Evolutionary conservation across 2,329 filamentous ascomycete genomes (phyloP).

Genomic region (Xylariaceae sp.): DNA sequence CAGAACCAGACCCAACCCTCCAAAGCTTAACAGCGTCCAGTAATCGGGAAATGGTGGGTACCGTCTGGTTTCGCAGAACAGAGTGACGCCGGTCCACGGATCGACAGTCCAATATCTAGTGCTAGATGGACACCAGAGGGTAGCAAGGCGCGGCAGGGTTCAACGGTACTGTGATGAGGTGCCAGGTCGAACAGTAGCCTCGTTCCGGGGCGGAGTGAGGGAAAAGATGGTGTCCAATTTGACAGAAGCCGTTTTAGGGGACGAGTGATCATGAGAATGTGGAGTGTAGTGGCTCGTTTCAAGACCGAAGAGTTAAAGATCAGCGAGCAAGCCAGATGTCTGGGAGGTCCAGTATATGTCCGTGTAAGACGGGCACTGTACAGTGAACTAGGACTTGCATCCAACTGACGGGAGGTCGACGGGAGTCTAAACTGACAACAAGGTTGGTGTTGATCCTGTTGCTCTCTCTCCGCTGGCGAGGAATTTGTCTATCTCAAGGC

Average conservation of each 20-base stretch:
- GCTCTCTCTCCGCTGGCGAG: not conserved
- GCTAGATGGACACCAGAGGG: constrained; percentile 43
- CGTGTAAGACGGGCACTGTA: constrained; percentile 19
- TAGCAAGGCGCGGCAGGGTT: constrained; percentile 47
- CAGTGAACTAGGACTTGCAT: constrained; percentile 20
- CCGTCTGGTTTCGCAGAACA: constrained; percentile 27
- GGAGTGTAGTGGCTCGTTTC: constrained; percentile 37
- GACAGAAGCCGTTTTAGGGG: constrained; percentile 35
- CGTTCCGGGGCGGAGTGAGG: constrained; percentile 25
- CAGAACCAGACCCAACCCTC: constrained; percentile 36
- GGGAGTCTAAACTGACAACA: constrained; percentile 10
- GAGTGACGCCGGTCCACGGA: constrained; percentile 54
- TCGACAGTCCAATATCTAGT: constrained; percentile 52
- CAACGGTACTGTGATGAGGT: constrained; percentile 28
- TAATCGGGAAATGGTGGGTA: constrained; percentile 41
- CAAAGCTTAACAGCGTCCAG: constrained; percentile 43
- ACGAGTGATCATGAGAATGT: constrained; percentile 34
- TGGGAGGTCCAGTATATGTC: constrained; percentile 30
- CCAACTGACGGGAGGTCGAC: constrained; percentile 11
- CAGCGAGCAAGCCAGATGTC: constrained; percentile 33
- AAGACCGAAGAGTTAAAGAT: constrained; percentile 37
- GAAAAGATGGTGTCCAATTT: constrained; percentile 35
- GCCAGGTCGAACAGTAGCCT: constrained; percentile 32
- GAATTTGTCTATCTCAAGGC: not conserved
- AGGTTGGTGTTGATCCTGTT: constrained; percentile 6